Evolutionary conservation across 352 stramenopile genomes (phyloP), one percentile per base, ranked within the genome.

Genomic region (Phytophthora ramorum): DNA sequence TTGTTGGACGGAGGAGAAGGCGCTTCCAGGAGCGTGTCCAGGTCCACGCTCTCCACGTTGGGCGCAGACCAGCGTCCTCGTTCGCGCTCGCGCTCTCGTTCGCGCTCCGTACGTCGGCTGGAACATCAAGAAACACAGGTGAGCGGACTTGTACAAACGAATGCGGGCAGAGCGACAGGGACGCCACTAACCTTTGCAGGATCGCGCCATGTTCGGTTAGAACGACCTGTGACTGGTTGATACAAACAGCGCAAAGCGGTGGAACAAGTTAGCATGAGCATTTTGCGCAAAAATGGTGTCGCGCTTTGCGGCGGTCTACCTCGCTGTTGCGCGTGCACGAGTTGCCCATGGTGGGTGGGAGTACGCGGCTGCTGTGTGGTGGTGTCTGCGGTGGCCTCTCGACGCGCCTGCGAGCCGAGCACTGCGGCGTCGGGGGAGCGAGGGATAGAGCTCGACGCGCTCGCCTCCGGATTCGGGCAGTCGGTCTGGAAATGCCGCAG

Each of bases 11-110:
- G 71, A 22, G 83, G 86, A 1, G 86, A 94, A 6, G 86, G 86
- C 20, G 86, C 86, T 59, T 91, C 83, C 38, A 94, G 62, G 22
- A 94, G 58, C 53, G 82, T 91, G 69, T 94, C 86, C n/a, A 94
- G 74, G 35, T 94, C 86, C 22, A 92, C 83, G 45, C 78, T 89
- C 58, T 90, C 81, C 8, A 72, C 75, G 40, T 89, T 83, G 7
- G 83, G 83, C 0, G 85, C 83, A 9, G 85, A 94, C 85, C 85
- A 94, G 26, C 85, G 83, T 7, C 83, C 85, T 7, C 79, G 75
- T 37, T 80, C 76, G n/a, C 63, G 69, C 28, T 86, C 76, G 40
- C 41, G 65, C 71, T 66, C 61, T 48, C 51, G 69, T 7, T 64
- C 53, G 24, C 43, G 30, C 22, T 67, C 14, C 37, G 66, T 66